These are phyloP conservation scores for Hura crepitans DNA, from an alignment of 441 rosid species.

Conservation along the genomic window DNA sequence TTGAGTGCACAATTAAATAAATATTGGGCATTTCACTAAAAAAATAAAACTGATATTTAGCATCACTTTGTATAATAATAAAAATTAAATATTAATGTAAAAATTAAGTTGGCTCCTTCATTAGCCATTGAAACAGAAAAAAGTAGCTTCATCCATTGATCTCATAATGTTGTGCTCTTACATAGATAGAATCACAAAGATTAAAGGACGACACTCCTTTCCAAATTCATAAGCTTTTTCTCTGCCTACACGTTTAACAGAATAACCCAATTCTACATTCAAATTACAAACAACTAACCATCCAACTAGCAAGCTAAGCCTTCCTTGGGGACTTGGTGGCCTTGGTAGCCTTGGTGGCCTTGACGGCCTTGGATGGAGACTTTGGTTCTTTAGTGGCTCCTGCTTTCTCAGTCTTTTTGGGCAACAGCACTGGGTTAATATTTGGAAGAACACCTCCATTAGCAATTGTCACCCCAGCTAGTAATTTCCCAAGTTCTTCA, in stretches of 20 bases:
- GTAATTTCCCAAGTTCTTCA: slow-evolving; percentile 24
- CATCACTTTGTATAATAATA: too few relatives aligned
- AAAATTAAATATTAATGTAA: too few relatives aligned
- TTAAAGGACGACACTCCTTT: neutral
- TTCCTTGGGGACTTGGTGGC: slow-evolving; percentile 24
- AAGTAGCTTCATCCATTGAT: slow-evolving; percentile 12
- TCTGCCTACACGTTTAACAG: neutral
- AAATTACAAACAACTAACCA: neutral
- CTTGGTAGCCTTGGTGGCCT: slow-evolving; percentile 23
- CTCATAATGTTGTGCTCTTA: neutral
- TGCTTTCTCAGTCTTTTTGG: slow-evolving; percentile 19
- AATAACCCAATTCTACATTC: neutral
- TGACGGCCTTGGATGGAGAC: slow-evolving; percentile 21
- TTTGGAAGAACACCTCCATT: slow-evolving; percentile 27
- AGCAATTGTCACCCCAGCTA: slow-evolving; percentile 24
- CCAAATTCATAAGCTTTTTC: neutral
- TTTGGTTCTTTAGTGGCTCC: slow-evolving; percentile 17
- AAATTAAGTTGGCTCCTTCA: too few relatives aligned
- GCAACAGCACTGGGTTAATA: slow-evolving; percentile 22
- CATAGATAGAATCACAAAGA: neutral
- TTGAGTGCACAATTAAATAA: too few relatives aligned
- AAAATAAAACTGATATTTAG: too few relatives aligned
- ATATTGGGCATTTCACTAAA: too few relatives aligned
- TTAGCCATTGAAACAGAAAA: slow-evolving; percentile 6
- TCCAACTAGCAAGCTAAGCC: neutral